Evolutionary conservation across 2,329 filamentous ascomycete species (phyloP).

Genomic region (Calonectria honghensis): DNA sequence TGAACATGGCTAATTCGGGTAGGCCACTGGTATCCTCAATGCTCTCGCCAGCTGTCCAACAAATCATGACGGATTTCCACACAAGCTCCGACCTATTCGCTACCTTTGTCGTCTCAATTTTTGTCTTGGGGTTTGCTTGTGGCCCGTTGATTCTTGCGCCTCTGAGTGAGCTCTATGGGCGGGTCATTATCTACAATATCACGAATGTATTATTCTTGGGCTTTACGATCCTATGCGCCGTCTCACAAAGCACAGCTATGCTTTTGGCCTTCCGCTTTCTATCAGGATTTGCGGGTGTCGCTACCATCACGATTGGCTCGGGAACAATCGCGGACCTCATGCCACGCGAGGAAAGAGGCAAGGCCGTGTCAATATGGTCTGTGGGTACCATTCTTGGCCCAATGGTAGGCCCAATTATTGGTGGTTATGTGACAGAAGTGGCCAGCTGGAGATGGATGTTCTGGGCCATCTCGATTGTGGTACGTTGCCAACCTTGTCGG

Average conservation of each 20-base stretch:
- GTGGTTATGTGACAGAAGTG: slow-evolving; percentile 59
- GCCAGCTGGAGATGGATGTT: slow-evolving; percentile 67
- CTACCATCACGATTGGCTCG: slow-evolving; percentile 78
- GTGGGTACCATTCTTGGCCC: slow-evolving; percentile 76
- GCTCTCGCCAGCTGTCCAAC: slow-evolving; percentile 6
- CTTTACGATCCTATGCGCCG: slow-evolving; percentile 1
- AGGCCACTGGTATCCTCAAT: slow-evolving; percentile 11
- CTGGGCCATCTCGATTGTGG: slow-evolving; percentile 41
- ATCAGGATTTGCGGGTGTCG: slow-evolving; percentile 73
- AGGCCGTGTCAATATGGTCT: slow-evolving; percentile 77
- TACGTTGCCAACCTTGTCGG: neutral
- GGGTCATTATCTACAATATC: neutral
- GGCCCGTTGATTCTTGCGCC: neutral
- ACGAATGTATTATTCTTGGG: slow-evolving; percentile 5
- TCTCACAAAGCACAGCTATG: slow-evolving; percentile 13
- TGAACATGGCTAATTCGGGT: neutral
- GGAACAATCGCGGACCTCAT: slow-evolving; percentile 79
- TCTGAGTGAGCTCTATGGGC: slow-evolving; percentile 8
- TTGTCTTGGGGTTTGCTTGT: neutral
- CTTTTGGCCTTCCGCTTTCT: slow-evolving; percentile 75
- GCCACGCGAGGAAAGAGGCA: slow-evolving; percentile 73
- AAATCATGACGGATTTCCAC: neutral
- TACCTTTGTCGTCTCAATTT: neutral
- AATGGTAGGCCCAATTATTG: slow-evolving; percentile 67
- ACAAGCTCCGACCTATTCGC: neutral